Conservation (phyloP, 2,329 filamentous ascomycete genomes). For the Leptodontidium sp. region DNA sequence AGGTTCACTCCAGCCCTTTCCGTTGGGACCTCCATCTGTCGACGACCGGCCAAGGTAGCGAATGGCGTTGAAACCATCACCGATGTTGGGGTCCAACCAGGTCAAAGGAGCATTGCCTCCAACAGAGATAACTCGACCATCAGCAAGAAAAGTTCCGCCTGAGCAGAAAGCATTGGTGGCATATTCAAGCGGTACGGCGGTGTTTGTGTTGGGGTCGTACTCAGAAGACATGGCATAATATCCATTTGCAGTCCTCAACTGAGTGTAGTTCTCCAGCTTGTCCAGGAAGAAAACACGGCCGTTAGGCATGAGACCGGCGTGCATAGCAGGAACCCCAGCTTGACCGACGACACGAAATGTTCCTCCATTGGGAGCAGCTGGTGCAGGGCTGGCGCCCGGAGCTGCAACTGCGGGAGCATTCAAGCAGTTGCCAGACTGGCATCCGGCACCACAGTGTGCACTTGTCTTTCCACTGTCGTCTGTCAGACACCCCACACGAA, state of each 20-base stretch:
- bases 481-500: conserved; percentile 27
- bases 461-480: conserved; percentile 49
- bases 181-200: conserved; percentile 56
- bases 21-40: conserved; percentile 54
- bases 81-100: conserved; percentile 64
- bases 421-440: conserved; percentile 61
- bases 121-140: conserved; percentile 62
- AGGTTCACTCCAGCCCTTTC: conserved; percentile 61
- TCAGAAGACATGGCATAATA: conserved; percentile 67
- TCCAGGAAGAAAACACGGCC: conserved; percentile 67
- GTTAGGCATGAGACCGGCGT: conserved; percentile 65
- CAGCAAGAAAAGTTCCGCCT: conserved; percentile 64
- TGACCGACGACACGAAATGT: conserved; percentile 58
- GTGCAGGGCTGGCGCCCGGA: conserved; percentile 50
- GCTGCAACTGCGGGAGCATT: conserved; percentile 49
- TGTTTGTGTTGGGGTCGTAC: conserved; percentile 61
- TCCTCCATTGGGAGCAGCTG: conserved; percentile 54
- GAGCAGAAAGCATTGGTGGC: conserved; percentile 69
- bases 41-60: conserved; percentile 61
- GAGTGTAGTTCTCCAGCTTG: conserved; percentile 69
- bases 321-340: conserved; percentile 70
- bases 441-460: conserved; percentile 63
- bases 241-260: conserved; percentile 60
- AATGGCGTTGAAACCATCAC: conserved; percentile 65
- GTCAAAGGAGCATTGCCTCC: conserved; percentile 65